phyloP scores from a whole-genome alignment of 208 protist species.

The Entamoeba dispar region DNA sequence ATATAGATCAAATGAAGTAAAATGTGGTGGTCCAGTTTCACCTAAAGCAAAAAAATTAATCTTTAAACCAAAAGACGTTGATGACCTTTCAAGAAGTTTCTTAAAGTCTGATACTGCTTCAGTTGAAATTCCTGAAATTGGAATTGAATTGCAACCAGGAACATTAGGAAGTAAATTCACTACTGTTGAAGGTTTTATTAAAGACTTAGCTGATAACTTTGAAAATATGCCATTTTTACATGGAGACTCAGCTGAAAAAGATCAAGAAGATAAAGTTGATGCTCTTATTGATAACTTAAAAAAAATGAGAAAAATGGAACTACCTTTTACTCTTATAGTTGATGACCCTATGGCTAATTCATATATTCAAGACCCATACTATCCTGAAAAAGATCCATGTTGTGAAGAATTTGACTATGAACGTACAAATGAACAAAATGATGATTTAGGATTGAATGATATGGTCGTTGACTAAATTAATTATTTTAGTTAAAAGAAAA shows the following conservation, averaged over 20 bases:
- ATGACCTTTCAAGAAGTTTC: constrained; percentile 66
- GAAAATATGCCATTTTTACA: neutral
- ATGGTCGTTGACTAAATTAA: neutral
- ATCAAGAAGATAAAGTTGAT: neutral
- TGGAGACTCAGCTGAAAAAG: neutral
- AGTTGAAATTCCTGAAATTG: constrained; percentile 56
- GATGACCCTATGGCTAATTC: constrained; percentile 6
- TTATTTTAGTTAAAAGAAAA: neutral
- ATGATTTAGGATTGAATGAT: constrained; percentile 3
- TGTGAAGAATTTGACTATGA: neutral
- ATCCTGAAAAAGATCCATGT: neutral
- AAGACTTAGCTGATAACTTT: constrained; percentile 56
- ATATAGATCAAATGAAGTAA: constrained; percentile 70
- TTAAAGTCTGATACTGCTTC: constrained; percentile 67
- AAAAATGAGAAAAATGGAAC: neutral
- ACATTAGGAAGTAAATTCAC: constrained; percentile 70
- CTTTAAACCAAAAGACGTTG: constrained; percentile 44
- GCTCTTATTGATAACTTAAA: neutral
- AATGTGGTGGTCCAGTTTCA: constrained; percentile 55
- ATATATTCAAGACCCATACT: neutral
- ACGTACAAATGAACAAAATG: constrained; percentile 2
- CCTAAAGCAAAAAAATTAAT: constrained; percentile 47
- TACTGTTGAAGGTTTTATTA: constrained; percentile 63
- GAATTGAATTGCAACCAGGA: constrained; percentile 54
- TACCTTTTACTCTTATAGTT: constrained; percentile 1